Base-by-base conservation (phyloP, 305 asterid genomes). In the Fraxinus dipetala region DNA sequence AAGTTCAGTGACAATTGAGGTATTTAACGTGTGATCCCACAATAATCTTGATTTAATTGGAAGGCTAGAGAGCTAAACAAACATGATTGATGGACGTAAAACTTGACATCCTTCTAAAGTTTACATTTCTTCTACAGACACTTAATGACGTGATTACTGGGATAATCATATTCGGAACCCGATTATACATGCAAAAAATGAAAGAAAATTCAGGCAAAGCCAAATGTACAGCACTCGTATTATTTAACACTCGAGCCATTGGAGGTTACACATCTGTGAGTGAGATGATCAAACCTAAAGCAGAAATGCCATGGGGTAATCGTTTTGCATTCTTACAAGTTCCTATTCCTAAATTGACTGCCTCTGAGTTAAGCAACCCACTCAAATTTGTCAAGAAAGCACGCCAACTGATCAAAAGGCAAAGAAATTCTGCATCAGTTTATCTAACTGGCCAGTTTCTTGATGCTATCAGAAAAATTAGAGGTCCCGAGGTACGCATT, bases 401-500 rank as follows among this genome's bases (percentile, higher is more conserved):
- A 70, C 82, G 83, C 2, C 76, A 26, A 20, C 36, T 69, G 2
- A 84, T 86, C 38, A 76, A 81, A 10, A 81, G 83, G 72, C 75
- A 79, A 72, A 81, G 72, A 51, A 76, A 84, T 16, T 86, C 89
- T 43, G 84, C 79, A 20, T 61, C 72, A 22, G 72, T 61, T 61
- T 61, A 6, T 61, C 72, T 61, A 61, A 61, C 72, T 10, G 24
- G 82, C 43, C 74, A 35, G 13, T 16, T 86, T 10, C 78, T 86
- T 3, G 84, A 86, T 13, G 14, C 38, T 26, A n/a, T 82, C 22
- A 79, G 84, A 72, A 84, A 72, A 77, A 31, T 84, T 30, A 79
- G 61, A 56, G 89, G 89, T 40, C 79, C 87, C 0, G 85, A 86
- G 87, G 87, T 86, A 83, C 22, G 76, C 80, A 22, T 61, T 6